Percentiles rank a stretch among this genome's conserved stretches.
These are phyloP conservation scores for Leishmania tropica DNA, from an alignment of 208 protist species.

Conservation along the genomic window DNA sequence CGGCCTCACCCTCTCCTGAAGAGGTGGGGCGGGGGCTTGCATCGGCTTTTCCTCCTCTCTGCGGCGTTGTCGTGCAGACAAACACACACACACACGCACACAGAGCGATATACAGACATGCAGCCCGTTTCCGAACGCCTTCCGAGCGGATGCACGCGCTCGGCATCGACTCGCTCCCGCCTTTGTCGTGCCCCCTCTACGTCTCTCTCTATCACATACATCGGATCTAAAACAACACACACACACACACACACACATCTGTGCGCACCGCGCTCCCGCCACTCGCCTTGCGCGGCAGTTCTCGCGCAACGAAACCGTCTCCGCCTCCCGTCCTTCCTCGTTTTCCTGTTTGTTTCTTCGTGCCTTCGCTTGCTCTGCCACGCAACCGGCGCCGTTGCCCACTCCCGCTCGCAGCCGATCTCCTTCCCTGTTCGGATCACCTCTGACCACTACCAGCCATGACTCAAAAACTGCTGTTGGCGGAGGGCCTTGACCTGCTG, in stretches of 20 bases:
- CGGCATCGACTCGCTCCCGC: neutral
- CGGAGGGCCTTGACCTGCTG: slow-evolving; percentile 77
- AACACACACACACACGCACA: neutral
- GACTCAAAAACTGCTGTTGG: slow-evolving; percentile 78
- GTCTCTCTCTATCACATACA: neutral
- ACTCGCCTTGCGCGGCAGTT: neutral
- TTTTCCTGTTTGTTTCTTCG: neutral
- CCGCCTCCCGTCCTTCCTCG: neutral
- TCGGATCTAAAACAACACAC: no score
- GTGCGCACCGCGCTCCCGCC: no score
- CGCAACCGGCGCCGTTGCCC: neutral
- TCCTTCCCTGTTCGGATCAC: neutral
- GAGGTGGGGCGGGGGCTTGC: neutral
- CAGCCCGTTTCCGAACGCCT: neutral
- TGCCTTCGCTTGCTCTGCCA: neutral
- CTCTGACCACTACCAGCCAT: slow-evolving; percentile 27
- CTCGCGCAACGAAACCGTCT: neutral
- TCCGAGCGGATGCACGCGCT: neutral
- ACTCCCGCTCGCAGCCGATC: neutral
- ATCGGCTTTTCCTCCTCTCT: neutral
- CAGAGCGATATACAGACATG: neutral
- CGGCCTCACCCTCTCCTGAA: neutral
- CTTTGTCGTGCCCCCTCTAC: neutral
- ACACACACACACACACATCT: neutral
- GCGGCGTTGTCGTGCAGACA: no score